A percentile compares a stretch with the other conserved stretches of the same genome.
These are phyloP conservation scores for Podosphaera fusca DNA, from an alignment of 2,329 filamentous ascomycete species.

Conservation along the genomic window DNA sequence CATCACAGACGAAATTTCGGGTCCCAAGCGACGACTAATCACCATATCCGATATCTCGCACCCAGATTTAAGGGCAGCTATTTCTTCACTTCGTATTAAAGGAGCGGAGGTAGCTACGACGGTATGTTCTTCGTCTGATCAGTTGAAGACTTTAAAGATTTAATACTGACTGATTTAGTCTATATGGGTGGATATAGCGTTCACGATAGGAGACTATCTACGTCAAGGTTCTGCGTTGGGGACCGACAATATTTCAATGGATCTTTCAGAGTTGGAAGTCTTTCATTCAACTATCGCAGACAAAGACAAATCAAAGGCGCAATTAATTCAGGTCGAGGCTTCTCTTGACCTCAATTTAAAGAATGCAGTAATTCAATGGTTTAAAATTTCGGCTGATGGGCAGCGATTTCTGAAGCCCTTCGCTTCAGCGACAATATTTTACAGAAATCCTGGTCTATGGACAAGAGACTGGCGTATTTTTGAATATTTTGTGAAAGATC, in stretches of 20 bases:
- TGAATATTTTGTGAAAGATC: constrained; percentile 1
- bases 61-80: constrained; percentile 2
- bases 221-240: constrained; percentile 20
- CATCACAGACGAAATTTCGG: constrained; percentile 22
- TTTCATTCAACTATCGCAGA: constrained; percentile 17
- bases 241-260: constrained; percentile 16
- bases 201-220: constrained; percentile 32
- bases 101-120: constrained; percentile 14
- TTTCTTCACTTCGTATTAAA: constrained; percentile 6
- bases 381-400: background rate
- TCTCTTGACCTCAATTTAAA: constrained; percentile 14
- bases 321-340: constrained; percentile 15
- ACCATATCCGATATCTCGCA: constrained; percentile 3
- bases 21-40: constrained; percentile 1
- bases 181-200: constrained; percentile 36
- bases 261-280: constrained; percentile 20
- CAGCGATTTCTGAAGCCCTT: background rate
- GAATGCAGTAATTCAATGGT: constrained; percentile 14
- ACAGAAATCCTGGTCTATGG: constrained; percentile 1
- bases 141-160: background rate
- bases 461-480: constrained; percentile 1
- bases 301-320: constrained; percentile 12
- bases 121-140: constrained; percentile 16
- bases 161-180: constrained; percentile 9
- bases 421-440: constrained; percentile 1